A percentile compares a stretch with the other conserved stretches of the same genome.
phyloP scores from a whole-genome alignment of 495 filamentous ascomycete species.

The Glarea lozoyensis region DNA sequence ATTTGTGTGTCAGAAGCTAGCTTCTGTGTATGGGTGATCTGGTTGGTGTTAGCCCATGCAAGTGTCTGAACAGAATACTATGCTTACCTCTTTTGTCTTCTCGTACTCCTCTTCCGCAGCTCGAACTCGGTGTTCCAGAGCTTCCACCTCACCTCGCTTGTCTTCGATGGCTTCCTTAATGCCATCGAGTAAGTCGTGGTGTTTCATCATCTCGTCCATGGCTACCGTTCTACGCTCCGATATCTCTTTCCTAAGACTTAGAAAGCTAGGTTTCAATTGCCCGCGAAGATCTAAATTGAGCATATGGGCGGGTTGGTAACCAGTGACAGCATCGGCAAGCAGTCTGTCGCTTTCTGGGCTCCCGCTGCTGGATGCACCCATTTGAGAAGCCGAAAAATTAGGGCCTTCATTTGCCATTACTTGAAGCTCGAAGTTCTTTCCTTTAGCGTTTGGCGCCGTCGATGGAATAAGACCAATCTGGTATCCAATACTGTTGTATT shows the following conservation, averaged over 20 bases:
- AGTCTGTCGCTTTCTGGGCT: constrained; percentile 50
- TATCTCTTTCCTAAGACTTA: constrained; percentile 75
- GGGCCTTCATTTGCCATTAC: constrained; percentile 59
- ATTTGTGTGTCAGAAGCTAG: constrained; percentile 83
- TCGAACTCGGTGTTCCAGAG: constrained; percentile 74
- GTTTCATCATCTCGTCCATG: constrained; percentile 81
- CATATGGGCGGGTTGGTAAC: constrained; percentile 82
- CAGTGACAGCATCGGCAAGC: constrained; percentile 68
- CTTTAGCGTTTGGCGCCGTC: constrained; percentile 76
- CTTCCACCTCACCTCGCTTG: constrained; percentile 83
- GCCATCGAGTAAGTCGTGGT: constrained; percentile 82
- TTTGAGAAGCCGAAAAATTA: constrained; percentile 68
- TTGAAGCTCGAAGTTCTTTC: constrained; percentile 70
- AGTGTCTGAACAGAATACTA: background rate
- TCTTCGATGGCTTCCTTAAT: constrained; percentile 94
- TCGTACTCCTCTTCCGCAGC: constrained; percentile 91
- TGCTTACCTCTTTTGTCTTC: constrained; percentile 68
- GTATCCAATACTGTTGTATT: constrained; percentile 89
- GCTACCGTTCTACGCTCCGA: constrained; percentile 72
- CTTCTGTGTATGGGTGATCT: constrained; percentile 76
- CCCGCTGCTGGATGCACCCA: constrained; percentile 38
- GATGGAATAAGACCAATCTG: constrained; percentile 83
- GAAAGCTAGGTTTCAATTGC: constrained; percentile 67
- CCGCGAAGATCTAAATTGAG: constrained; percentile 80
- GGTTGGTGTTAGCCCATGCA: constrained; percentile 14